Evolutionary conservation across 2,329 filamentous ascomycete genomes (phyloP), one percentile per base, ranked within the genome.

Genomic region (Xenosphaeropsis pyriputrescens): DNA sequence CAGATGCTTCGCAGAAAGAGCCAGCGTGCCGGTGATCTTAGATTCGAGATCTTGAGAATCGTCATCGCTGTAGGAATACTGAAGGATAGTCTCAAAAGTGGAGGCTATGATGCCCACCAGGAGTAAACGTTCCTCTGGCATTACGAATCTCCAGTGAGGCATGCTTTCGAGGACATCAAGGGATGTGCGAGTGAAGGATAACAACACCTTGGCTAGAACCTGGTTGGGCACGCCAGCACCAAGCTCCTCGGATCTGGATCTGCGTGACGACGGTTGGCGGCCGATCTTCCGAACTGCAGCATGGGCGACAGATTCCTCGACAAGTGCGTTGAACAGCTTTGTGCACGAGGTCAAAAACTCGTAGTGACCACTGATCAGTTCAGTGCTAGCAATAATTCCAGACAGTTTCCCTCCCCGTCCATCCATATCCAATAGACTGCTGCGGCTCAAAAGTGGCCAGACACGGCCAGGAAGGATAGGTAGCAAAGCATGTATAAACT

Each of bases 381-480:
- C 91, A 3, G 86, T 72, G 17, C 75, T 79, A n/a, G 83, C 83
- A 2, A 93, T 72, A 37, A 96, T 77, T 36, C 75, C 75, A 30
- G 79, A 74, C 43, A 98, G 68, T 43, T 81, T 78, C 9, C 85
- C 84, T 12, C 78, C 78, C 44, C 78, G 79, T 8, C 83, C 78
- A 46, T 85, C 79, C 5, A 77, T 72, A 47, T 82, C 81, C 34
- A 98, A 66, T 14, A 98, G 64, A 44, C 79, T 75, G 55, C 85
- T 93, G 40, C 85, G 76, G 3, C 79, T 75, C 49, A 98, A 70
- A 54, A 89, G 84, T 3, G 89, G 86, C 88, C 91, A 96, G 5
- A 94, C 77, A 42, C 88, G 71, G 40, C 81, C 82, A 1, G 91
- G 89, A 37, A 80, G 74, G n/a, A 81, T 48, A 8, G 70, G 67